Base-by-base conservation (phyloP, 2,329 filamentous ascomycete genomes). In the Sporothrix brasiliensis region DNA sequence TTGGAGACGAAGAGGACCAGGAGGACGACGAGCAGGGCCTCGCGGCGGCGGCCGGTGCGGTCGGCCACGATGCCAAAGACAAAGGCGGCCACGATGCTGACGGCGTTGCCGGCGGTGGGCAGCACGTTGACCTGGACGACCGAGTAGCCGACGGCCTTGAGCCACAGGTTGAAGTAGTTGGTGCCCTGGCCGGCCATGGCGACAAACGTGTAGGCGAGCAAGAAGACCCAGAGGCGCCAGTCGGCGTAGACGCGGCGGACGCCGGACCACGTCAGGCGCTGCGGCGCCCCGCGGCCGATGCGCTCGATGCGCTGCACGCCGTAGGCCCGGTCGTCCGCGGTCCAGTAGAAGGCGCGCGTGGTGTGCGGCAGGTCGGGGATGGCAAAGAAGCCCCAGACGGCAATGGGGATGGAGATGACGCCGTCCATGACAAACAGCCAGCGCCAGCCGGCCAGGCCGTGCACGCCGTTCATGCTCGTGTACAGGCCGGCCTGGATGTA, bases 191-290 rank as follows among this genome's bases (percentile, higher is more conserved):
- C 70, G 21, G 70, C 60, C 72, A 66, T 71, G 67, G 70, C 60
- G 7, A 69, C 70, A 67, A 71, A 68, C 34, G 70, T 72, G 54
- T 72, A 72, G 11, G 70, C 60, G 16, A 96, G 77, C 0, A 90
- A 85, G 73, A 97, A 80, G 0, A 93, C 93, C 91, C 92, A 97
- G n/a, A 97, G 83, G 3, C 92, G 87, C 93, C 93, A 97, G 79
- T 97, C 93, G 49, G 91, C 83, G 44, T 96, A 81, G 1, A 96
- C 91, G 21, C 83, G 81, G 24, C 83, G 82, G 0, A 97, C 82
- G 74, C 96, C 92, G 67, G 82, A 87, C 72, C 91, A 74, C 1
- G 83, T 89, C 92, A 70, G 47, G 1, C 39, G 49, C 4, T 30
- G 60, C 4, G 69, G 69, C 2, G 69, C 61, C 0, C 69, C 73